Base-by-base conservation (phyloP, 2,329 filamentous ascomycete genomes). In the Diaporthe citriasiana region DNA sequence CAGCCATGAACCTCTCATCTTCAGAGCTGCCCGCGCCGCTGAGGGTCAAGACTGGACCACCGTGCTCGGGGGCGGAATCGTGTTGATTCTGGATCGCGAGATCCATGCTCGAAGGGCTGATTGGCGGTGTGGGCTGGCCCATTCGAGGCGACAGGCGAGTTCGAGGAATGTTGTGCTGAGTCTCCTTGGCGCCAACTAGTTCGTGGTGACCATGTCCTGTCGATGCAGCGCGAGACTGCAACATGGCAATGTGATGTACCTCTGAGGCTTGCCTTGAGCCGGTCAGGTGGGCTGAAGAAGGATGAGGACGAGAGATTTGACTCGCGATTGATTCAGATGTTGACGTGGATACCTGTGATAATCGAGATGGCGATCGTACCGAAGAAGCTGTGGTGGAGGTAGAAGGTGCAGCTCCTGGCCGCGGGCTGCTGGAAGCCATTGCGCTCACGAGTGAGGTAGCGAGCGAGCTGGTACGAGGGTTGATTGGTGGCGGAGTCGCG, bases 31-130 rank as follows among this genome's bases (percentile, higher is more conserved):
- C 74, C 22, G 71, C 53, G 9, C 74, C 72, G 35, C 72, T 75
- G 15, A 76, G 72, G 40, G 80, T 82, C n/a, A 78, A 79, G 12
- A 83, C 78, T 0, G 85, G 85, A 22, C 81, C 79, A 22, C 81
- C 80, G 30, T 59, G 70, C 12, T 68, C 68, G 6, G 66, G 53
- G 17, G 72, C 57, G 0, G 79, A 76, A 1, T 57, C 74, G 42
- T 73, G 74, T 38, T 77, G 77, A 3, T 84, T 84, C 47, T 84
- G 83, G 22, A 86, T 81, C 74, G 84, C 87, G 66, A 87, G 87
- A 70, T 90, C 88, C 5, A 87, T 81, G 9, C 87, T 89, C 2
- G 83, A 84, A 0, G 89, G 89, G 40, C 88, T 90, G 42, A 88
- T 76, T 0, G 89, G 88, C 1, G 87, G 86, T 6, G 87, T 89